Conservation (phyloP, 2,329 filamentous ascomycete species). For the Trichoderma oligosporum region DNA sequence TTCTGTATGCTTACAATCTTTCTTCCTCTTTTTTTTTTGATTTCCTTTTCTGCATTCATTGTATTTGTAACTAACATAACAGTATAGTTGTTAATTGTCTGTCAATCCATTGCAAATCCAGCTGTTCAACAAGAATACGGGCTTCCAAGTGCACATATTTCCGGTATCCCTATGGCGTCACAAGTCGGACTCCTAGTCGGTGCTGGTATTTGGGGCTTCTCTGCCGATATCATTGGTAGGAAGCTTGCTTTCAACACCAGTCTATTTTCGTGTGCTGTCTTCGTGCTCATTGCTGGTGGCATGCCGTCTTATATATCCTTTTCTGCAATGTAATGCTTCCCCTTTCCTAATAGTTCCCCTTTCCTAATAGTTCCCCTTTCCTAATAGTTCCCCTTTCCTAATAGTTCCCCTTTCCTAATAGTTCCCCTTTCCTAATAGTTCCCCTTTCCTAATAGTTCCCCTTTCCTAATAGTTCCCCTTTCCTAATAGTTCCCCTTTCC, state of each 20-base stretch:
- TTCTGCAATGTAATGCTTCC: slow-evolving; percentile 12
- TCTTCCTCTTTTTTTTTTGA: neutral
- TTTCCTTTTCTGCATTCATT: neutral
- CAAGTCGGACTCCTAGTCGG: slow-evolving; percentile 20
- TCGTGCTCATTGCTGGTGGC: slow-evolving; percentile 18
- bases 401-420: too few relatives aligned
- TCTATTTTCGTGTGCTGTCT: slow-evolving; percentile 18
- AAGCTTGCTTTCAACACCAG: slow-evolving; percentile 20
- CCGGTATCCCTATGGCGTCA: slow-evolving; percentile 16
- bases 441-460: too few relatives aligned
- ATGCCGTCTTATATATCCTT: slow-evolving; percentile 20
- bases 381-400: too few relatives aligned
- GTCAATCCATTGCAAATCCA: slow-evolving; percentile 16
- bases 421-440: too few relatives aligned
- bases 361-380: too few relatives aligned
- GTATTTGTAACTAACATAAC: neutral
- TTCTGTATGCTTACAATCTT: neutral
- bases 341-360: too few relatives aligned
- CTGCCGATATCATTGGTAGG: slow-evolving; percentile 20
- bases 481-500: too few relatives aligned
- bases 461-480: too few relatives aligned
- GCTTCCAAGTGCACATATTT: slow-evolving; percentile 12
- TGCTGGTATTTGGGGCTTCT: slow-evolving; percentile 20
- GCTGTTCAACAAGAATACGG: slow-evolving; percentile 20
- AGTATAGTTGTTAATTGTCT: slow-evolving; percentile 9